A percentile compares a stretch with the other conserved stretches of the same genome.
phyloP scores from a whole-genome alignment of 2,329 filamentous ascomycete genomes.

The Bisporella sp. region DNA sequence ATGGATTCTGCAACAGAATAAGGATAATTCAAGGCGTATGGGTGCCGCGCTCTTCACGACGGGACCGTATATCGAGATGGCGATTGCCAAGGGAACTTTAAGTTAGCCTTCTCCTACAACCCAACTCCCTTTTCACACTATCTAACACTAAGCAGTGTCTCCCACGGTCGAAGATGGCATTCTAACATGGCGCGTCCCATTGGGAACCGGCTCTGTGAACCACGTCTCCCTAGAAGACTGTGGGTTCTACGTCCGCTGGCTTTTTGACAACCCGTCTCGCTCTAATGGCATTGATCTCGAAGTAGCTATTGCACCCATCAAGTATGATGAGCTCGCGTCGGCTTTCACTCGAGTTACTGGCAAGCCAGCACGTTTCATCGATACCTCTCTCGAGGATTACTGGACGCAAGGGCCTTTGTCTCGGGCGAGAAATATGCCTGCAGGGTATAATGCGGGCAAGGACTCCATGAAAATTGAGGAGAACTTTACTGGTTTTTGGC shows the following conservation, averaged over 20 bases:
- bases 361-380: constrained; percentile 33
- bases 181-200: constrained; percentile 35
- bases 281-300: constrained; percentile 39
- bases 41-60: constrained; percentile 33
- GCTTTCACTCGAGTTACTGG: constrained; percentile 39
- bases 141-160: constrained; percentile 19
- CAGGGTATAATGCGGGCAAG: constrained; percentile 29
- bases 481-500: constrained; percentile 48
- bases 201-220: constrained; percentile 33
- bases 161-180: constrained; percentile 33
- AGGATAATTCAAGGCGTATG: constrained; percentile 28
- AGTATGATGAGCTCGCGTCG: constrained; percentile 32
- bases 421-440: constrained; percentile 18
- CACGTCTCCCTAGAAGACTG: constrained; percentile 41
- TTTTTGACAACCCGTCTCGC: constrained; percentile 38
- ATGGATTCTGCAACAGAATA: constrained; percentile 38
- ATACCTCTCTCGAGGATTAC: constrained; percentile 31
- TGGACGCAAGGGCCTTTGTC: constrained; percentile 16
- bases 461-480: constrained; percentile 34
- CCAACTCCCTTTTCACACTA: too few relatives aligned
- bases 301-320: constrained; percentile 35
- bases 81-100: constrained; percentile 28
- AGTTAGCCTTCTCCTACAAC: constrained; percentile 4
- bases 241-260: constrained; percentile 38
- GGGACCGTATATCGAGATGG: constrained; percentile 41